Conservation (phyloP, 495 filamentous ascomycete genomes). For the Annulohypoxylon maeteangense region DNA sequence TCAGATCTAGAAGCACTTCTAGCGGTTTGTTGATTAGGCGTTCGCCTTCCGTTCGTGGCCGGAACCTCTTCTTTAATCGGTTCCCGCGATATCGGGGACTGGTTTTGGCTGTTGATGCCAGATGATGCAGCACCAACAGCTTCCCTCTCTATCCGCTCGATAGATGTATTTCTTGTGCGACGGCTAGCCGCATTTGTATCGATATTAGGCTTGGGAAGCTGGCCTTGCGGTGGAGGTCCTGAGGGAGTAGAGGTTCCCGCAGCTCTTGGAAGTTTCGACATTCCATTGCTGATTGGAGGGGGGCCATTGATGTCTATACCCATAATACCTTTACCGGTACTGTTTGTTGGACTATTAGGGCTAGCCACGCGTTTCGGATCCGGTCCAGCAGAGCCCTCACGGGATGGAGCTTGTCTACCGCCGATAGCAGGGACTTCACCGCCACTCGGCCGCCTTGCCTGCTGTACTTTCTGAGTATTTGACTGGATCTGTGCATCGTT, state of each 20-base stretch:
- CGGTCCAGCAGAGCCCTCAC: slow-evolving; percentile 70
- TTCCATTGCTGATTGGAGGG: slow-evolving; percentile 49
- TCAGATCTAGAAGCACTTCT: slow-evolving; percentile 49
- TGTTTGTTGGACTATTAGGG: slow-evolving; percentile 56
- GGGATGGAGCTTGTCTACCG: slow-evolving; percentile 60
- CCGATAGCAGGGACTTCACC: slow-evolving; percentile 44
- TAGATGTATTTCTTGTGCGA: slow-evolving; percentile 53
- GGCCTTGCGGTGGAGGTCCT: slow-evolving; percentile 87
- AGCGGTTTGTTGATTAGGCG: slow-evolving; percentile 61
- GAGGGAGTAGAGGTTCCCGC: slow-evolving; percentile 76
- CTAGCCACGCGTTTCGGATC: slow-evolving; percentile 64
- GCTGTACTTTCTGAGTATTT: slow-evolving; percentile 48
- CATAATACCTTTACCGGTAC: slow-evolving; percentile 43
- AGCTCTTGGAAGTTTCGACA: slow-evolving; percentile 75
- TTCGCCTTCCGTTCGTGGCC: slow-evolving; percentile 67
- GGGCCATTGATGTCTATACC: slow-evolving; percentile 49
- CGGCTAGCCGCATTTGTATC: slow-evolving; percentile 40
- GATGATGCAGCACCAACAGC: slow-evolving; percentile 41
- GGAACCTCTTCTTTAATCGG: slow-evolving; percentile 59
- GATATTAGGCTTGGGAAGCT: slow-evolving; percentile 75
- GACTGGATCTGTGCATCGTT: slow-evolving; percentile 72
- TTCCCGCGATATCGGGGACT: slow-evolving; percentile 67
- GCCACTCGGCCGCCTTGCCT: slow-evolving; percentile 55
- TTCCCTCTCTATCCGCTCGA: slow-evolving; percentile 54
- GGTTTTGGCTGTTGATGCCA: slow-evolving; percentile 51